Evolutionary conservation across 2,329 filamentous ascomycete genomes (phyloP), one percentile per base, ranked within the genome.

Genomic region (Microdochium bolleyi): DNA sequence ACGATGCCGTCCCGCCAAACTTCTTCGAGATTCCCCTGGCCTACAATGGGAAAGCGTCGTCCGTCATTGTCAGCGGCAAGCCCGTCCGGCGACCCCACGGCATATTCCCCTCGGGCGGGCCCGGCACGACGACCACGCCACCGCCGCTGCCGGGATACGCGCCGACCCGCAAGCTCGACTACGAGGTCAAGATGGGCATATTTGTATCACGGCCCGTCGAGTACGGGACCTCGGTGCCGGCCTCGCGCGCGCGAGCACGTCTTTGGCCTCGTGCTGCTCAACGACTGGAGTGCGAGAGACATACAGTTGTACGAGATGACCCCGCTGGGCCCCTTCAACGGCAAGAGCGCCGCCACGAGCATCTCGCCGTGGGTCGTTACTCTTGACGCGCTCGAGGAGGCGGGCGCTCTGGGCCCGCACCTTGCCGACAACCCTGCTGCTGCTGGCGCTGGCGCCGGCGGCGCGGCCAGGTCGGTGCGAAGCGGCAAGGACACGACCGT

Each of bases 311-410:
- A 79, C 22, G 83, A 85, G 57, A 84, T 85, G 80, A 70, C 68
- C 2, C 81, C 81, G 0, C 65, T 85, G 0, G 82, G 82, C 0
- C 83, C 83, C 0, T 73, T 85, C 51, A 82, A 84, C 50, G 74
- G 76, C 2, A 87, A 86, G 62, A 77, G 74, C 30, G 82, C 84
- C 48, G 75, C 73, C 7, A 85, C 81, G 0, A 75, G 72, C 1
- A 77, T 86, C 21, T 80, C 77, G 0, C 80, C 83, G 0, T 86
- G 83, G 83, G 68, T 85, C 11, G 64, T 85, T 2, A 82, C 80
- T 0, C 67, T 80, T 1, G 81, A 84, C 34, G 82, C 83, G 0
- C 62, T 86, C n/a, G 70, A 79, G 5, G 27, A 30, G 27, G 5
- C 27, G 27, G n/a, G n/a, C n/a, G n/a, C n/a, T n/a, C n/a, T n/a